Conservation (phyloP, 176 grass and related monocot genomes). For the Oryza rufipogon region DNA sequence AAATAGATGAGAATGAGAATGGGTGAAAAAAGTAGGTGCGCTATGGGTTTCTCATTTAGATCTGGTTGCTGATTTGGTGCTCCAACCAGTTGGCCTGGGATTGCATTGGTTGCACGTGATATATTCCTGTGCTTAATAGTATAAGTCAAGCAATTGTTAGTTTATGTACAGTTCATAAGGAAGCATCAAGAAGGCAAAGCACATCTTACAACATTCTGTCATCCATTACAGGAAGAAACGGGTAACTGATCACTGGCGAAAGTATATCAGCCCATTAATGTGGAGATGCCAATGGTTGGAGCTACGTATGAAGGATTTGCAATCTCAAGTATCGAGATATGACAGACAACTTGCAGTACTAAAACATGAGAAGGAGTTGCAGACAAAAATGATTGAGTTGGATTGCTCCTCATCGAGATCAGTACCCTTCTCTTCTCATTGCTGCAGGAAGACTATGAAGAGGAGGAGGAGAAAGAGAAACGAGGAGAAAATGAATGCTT, state of each 20-base stretch:
- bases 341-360: slow-evolving; percentile 75
- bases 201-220: slow-evolving; percentile 10
- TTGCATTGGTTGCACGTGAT: not conserved
- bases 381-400: slow-evolving; percentile 89
- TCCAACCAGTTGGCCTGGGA: not conserved
- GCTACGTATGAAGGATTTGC: slow-evolving; percentile 81
- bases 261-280: slow-evolving; percentile 77
- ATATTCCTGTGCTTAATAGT: slow-evolving; percentile 8
- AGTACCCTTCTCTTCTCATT: slow-evolving; percentile 69
- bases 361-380: slow-evolving; percentile 86
- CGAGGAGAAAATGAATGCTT: slow-evolving; percentile 57
- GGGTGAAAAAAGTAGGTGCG: not conserved
- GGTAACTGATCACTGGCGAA: slow-evolving; percentile 85
- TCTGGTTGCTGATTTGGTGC: not conserved
- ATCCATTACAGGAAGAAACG: slow-evolving; percentile 84
- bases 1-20: not conserved
- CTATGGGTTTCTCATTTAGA: not conserved
- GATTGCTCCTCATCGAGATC: slow-evolving; percentile 84
- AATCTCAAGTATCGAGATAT: slow-evolving; percentile 76
- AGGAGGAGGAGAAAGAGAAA: slow-evolving; percentile 77
- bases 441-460: slow-evolving; percentile 77
- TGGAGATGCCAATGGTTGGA: slow-evolving; percentile 91
- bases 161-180: not conserved
- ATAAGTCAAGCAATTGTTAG: slow-evolving; percentile 2
- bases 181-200: not conserved